Base-by-base conservation (phyloP, 768 basidiomycete genomes). In the Dioszegia hungarica region DNA sequence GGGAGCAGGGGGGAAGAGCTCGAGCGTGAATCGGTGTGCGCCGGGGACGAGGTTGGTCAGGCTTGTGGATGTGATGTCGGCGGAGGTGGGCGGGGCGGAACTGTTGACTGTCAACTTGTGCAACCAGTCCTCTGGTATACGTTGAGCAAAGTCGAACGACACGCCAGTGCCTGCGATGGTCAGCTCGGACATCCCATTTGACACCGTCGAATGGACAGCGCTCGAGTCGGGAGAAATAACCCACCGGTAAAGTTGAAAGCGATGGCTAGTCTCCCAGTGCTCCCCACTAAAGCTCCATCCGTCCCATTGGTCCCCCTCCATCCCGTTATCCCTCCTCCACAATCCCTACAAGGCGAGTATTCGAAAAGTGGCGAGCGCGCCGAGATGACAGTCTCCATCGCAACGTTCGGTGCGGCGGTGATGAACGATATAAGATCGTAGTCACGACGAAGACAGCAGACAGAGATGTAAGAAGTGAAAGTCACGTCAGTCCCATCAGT, bases 211-310 rank as follows among this genome's bases (percentile, higher is more conserved):
- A n/a, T n/a, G n/a, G n/a, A n/a, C n/a, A n/a, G n/a, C n/a, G n/a
- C n/a, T n/a, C n/a, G n/a, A n/a, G n/a, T n/a, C n/a, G n/a, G n/a
- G n/a, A n/a, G n/a, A n/a, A n/a, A n/a, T n/a, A 1, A 56, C 58
- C 20, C 25, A 61, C 68, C 68, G 5, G 66, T 65, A 41, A 66
- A 70, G 28, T 67, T 67, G 38, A 67, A 31, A 10, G 27, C 20
- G 14, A 70, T 53, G 9, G 49, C 37, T 17, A 51, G 25, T 19
- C 19, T 51, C 2, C 34, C 49, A 14, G 17, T 24, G 17, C 49
- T 38, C 24, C 49, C 49, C 9, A 14, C 25, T 9, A 51, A 2
- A 9, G 19, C 43, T 44, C 4, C 43, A n/a, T 27, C 45, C 6
- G 49, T 51, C 11, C 17, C 36, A 27, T 51, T 51, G 9, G 15